Conservation (phyloP, 306 rosid species). For the Rubus parviflorus region DNA sequence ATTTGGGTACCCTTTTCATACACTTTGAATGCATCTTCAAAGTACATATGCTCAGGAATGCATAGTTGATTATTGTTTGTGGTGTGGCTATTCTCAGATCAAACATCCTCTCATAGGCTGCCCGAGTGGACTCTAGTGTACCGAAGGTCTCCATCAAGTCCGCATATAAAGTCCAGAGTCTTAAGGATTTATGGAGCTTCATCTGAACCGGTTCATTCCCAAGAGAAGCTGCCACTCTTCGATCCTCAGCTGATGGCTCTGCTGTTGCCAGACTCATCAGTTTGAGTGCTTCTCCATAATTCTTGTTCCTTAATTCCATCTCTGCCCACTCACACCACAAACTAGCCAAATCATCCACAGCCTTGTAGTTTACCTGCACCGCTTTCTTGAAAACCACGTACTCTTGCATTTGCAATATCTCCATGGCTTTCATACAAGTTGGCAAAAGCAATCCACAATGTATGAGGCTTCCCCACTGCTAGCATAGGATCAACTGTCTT, state of each 20-base stretch:
- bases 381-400: slow-evolving; percentile 89
- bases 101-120: slow-evolving; percentile 80
- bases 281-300: slow-evolving; percentile 75
- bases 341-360: slow-evolving; percentile 85
- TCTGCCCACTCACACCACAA: slow-evolving; percentile 98
- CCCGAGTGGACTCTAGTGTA: slow-evolving; percentile 72
- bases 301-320: slow-evolving; percentile 71
- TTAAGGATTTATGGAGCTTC: slow-evolving; percentile 70
- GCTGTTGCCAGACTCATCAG: slow-evolving; percentile 94
- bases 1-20: slow-evolving; percentile 96
- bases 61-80: slow-evolving; percentile 79
- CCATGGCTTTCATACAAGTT: slow-evolving; percentile 71
- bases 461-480: slow-evolving; percentile 96
- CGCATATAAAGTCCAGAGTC: slow-evolving; percentile 86
- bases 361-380: slow-evolving; percentile 88
- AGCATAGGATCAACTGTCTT: slow-evolving; percentile 91
- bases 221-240: slow-evolving; percentile 79
- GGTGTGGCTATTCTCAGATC: slow-evolving; percentile 92
- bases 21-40: slow-evolving; percentile 96
- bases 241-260: slow-evolving; percentile 90
- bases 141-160: slow-evolving; percentile 90
- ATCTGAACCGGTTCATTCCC: slow-evolving; percentile 90
- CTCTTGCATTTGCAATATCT: slow-evolving; percentile 84
- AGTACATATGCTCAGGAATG: slow-evolving; percentile 83
- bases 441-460: slow-evolving; percentile 88